Evolutionary conservation across 176 grass and related monocot genomes (phyloP).

Genomic region (Panicum miliaceum): DNA sequence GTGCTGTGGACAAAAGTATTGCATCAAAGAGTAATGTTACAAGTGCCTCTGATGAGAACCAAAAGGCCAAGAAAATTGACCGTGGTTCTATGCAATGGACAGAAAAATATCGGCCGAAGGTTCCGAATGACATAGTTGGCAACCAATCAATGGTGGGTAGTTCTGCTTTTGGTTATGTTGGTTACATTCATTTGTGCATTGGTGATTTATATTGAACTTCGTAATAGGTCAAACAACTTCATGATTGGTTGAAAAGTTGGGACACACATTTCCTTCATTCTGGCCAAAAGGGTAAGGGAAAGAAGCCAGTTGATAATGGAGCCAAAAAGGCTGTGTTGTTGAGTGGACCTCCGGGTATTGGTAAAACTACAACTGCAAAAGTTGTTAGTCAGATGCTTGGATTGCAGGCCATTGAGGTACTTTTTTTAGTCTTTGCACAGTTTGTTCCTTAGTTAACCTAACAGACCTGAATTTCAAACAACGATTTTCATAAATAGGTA

Average conservation of each 20-base stretch:
- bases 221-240: constrained; percentile 90
- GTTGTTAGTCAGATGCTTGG: constrained; percentile 98
- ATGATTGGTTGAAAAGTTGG: constrained; percentile 96
- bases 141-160: constrained; percentile 88
- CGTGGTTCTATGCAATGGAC: constrained; percentile 87
- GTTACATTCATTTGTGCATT: constrained; percentile 32
- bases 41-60: constrained; percentile 54
- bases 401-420: constrained; percentile 90
- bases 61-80: constrained; percentile 56
- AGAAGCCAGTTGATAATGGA: constrained; percentile 78
- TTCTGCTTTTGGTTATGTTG: constrained; percentile 35
- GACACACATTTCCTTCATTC: constrained; percentile 75
- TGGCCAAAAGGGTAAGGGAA: constrained; percentile 80
- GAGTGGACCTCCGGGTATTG: constrained; percentile 93
- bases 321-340: constrained; percentile 91
- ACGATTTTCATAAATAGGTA: constrained; percentile 60
- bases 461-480: constrained; percentile 20
- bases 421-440: constrained; percentile 32
- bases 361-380: constrained; percentile 94
- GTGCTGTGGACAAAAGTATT: constrained; percentile 53
- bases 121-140: constrained; percentile 94
- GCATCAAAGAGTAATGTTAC: constrained; percentile 55
- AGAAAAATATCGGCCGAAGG: constrained; percentile 93
- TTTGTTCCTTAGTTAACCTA: constrained; percentile 37
- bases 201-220: constrained; percentile 36